Base-by-base conservation (phyloP, 75 land plant species). In the Selaginella moellendorffii region DNA sequence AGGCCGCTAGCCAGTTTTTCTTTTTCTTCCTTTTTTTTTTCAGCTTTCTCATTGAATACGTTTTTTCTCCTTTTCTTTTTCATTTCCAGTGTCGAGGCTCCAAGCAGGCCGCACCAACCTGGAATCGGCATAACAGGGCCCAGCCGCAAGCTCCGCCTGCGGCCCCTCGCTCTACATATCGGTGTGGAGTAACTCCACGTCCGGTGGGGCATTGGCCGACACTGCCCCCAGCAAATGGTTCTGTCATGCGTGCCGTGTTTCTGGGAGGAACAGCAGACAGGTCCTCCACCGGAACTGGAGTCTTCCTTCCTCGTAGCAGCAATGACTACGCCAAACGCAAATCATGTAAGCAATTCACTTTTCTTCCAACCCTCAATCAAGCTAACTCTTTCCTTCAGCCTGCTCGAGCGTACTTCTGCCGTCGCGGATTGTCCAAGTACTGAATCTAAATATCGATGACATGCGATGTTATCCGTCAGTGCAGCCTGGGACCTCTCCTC, bases 371-470 rank as follows among this genome's bases (percentile, higher is more conserved):
- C 59, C 21, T 56, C 14, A 36, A 14, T 36, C 14, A 36, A 36
- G 5, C 5, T 14, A 36, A 36, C 14, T 36, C 10, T 36, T 5
- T 5, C 14, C 9, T 24, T 56, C n/a, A 56, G 59, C 59, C n/a
- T 56, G 59, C 19, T 56, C 59, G 19, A 56, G 25, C n/a, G 59
- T 56, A 2, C 59, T 56, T 2, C 59, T 56, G 19, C 59, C 59
- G 5, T 56, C 59, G 59, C 8, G 59, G 25, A 56, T 56, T 56
- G 59, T 56, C n/a, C 59, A 56, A 56, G 59, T 56, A 5, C n/a
- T 56, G 21, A 56, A 56, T 24, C 24, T 56, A 5, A 56, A 56
- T 19, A 25, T 56, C 9, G 59, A 56, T 56, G 59, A 56, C n/a
- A 56, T 56, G 46, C 46, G 46, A 5, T 36, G 46, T 36, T 36